Evolutionary conservation across 441 rosid species (phyloP).

Genomic region (Melastoma candidum): DNA sequence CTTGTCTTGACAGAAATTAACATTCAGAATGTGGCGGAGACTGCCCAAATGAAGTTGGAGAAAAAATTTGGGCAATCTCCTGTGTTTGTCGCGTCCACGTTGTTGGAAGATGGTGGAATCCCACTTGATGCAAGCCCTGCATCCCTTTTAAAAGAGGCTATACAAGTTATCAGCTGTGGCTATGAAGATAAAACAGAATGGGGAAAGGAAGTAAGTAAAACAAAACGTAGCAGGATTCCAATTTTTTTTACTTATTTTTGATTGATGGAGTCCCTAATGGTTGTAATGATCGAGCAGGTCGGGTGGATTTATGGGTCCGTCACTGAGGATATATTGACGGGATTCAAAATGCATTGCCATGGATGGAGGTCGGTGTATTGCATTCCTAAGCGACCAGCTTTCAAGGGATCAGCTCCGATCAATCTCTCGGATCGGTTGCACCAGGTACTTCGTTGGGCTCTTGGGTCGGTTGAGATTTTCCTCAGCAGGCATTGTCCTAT

Average conservation of each 20-base stretch:
- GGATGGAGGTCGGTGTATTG: conserved; percentile 8
- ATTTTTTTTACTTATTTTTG: neutral
- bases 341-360: conserved; percentile 10
- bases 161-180: conserved; percentile 7
- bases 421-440: conserved; percentile 8
- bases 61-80: conserved; percentile 7
- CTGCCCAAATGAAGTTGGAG: conserved; percentile 3
- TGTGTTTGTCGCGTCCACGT: conserved; percentile 5
- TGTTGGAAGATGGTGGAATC: conserved; percentile 2
- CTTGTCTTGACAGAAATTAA: neutral
- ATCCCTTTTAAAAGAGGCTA: conserved; percentile 6
- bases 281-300: neutral
- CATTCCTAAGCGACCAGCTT: conserved; percentile 6
- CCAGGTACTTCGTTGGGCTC: conserved; percentile 10
- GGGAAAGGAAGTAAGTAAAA: conserved; percentile 7
- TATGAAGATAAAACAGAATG: conserved; percentile 9
- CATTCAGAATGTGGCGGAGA: neutral
- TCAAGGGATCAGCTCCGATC: conserved; percentile 7
- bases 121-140: conserved; percentile 5
- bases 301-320: conserved; percentile 7
- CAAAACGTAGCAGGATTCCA: no score
- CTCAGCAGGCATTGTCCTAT: conserved; percentile 9
- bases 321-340: conserved; percentile 2
- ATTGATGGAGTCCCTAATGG: no score
- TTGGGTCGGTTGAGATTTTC: conserved; percentile 6